Evolutionary conservation across 805 yeast genomes (phyloP), one percentile per base, ranked within the genome.

Genomic region (Yarrowia sp.): DNA sequence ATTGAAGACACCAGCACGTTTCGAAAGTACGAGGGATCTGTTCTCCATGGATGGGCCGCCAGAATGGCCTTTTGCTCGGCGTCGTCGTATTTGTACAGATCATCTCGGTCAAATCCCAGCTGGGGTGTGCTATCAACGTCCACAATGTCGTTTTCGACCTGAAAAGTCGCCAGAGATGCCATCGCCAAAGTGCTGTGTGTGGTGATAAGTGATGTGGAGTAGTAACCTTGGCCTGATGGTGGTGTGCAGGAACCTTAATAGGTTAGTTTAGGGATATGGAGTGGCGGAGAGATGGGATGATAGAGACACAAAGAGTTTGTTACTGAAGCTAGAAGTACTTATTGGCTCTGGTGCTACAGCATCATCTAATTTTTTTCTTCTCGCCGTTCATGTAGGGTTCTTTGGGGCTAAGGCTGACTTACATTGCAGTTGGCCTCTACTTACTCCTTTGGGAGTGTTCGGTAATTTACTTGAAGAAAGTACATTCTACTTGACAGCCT

Each of bases 1-100:
- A 89, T 73, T 0, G 90, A 80, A n/a, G 96, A 88, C 1, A 92
- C 81, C 67, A 83, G 81, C 7, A 82, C 87, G 11, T 81, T 81
- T 56, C 80, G 81, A 73, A 89, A 89, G 70, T 85, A 88, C 51
- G 82, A 80, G 1, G 85, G 82, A 69, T 87, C 82, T 12, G 71
- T 71, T 44, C 75, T 77, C 91, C 68, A 68, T 19, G 71, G 78
- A 46, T 69, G 67, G 35, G 66, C 68, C 6, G 58, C 61, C 24
- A 71, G 67, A 12, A 74, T 43, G 46, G 49, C 65, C 30, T 66
- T 67, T 66, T 75, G 77, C 44, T 69, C 73, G 2, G 65, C 69
- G 26, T 65, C 73, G 65, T 75, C 73, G 52, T 69, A 73, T 11
- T 54, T 46, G 62, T 73, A 74, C 8, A 74, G 66, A 36, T 72